A percentile compares a stretch with the other conserved stretches of the same genome.
Evolutionary conservation across 176 grass and related monocot species (phyloP).

Genomic region (Secale cereale): DNA sequence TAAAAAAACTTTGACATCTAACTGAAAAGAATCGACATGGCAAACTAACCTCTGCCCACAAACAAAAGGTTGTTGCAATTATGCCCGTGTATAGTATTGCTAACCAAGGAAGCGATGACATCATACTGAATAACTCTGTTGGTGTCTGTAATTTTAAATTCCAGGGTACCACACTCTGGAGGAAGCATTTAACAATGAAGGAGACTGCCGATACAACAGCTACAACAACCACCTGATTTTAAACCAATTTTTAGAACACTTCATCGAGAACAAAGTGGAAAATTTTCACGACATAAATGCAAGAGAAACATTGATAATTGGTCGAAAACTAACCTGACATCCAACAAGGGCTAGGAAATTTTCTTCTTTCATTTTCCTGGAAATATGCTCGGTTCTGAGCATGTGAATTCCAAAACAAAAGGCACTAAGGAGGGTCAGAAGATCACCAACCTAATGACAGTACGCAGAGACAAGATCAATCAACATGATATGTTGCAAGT

Average conservation of each 20-base stretch:
- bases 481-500: not conserved
- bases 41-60: conserved; percentile 48
- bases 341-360: conserved; percentile 39
- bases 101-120: conserved; percentile 34
- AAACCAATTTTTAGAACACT: conserved; percentile 11
- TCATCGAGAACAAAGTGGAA: not conserved
- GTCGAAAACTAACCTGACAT: conserved; percentile 45
- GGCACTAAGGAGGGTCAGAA: conserved; percentile 43
- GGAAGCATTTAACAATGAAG: conserved; percentile 33
- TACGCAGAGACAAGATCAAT: not conserved
- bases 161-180: conserved; percentile 24
- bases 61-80: conserved; percentile 46
- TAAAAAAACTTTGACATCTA: not conserved
- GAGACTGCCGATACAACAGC: conserved; percentile 30
- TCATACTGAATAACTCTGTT: conserved; percentile 18
- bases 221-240: conserved; percentile 46
- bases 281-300: not conserved
- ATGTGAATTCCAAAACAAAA: conserved; percentile 55
- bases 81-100: conserved; percentile 50
- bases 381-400: conserved; percentile 56
- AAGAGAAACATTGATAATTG: not conserved
- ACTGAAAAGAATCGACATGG: not conserved
- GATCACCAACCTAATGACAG: conserved; percentile 43
- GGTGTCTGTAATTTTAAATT: conserved; percentile 14
- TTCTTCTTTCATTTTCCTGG: conserved; percentile 39